A percentile compares a stretch with the other conserved stretches of the same genome.
Conservation (phyloP, 805 yeast species). For the Wickerhamiella parazyma region DNA sequence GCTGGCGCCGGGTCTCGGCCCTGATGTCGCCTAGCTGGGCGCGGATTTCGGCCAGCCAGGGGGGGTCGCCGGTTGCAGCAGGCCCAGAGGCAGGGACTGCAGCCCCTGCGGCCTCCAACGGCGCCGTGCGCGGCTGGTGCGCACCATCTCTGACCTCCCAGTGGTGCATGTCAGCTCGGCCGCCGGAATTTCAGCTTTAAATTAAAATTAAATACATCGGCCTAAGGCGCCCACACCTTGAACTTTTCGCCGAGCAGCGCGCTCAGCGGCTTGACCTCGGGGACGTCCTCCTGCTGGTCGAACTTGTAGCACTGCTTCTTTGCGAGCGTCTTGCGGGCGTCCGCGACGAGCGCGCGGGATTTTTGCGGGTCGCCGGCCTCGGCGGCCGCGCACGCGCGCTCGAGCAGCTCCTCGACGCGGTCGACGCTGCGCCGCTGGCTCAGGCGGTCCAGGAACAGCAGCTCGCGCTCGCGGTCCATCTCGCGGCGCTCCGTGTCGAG, state of each 20-base stretch:
- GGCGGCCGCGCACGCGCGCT: conserved; percentile 32
- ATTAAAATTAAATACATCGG: not conserved
- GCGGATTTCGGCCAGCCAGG: no score
- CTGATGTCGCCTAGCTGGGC: no score
- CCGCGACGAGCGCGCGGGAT: conserved; percentile 20
- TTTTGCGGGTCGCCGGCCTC: conserved; percentile 14
- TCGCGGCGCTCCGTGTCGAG: conserved; percentile 33
- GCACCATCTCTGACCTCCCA: no score
- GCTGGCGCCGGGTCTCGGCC: no score
- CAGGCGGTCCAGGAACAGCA: conserved; percentile 53
- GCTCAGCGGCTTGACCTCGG: conserved; percentile 9
- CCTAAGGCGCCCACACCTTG: conserved; percentile 9
- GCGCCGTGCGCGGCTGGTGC: no score
- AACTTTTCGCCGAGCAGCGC: conserved; percentile 8
- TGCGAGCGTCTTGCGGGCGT: conserved; percentile 11
- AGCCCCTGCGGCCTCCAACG: not conserved
- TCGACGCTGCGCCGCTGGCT: conserved; percentile 46
- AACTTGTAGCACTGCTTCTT: not conserved
- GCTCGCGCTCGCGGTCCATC: conserved; percentile 30
- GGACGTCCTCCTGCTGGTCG: conserved; percentile 1
- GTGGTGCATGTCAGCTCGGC: no score
- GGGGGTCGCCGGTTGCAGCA: not conserved
- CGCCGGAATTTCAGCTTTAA: no score
- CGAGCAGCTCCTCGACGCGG: conserved; percentile 39
- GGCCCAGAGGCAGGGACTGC: no score